Evolutionary conservation across 768 basidiomycete species (phyloP).

Genomic region (Inosperma sp.): DNA sequence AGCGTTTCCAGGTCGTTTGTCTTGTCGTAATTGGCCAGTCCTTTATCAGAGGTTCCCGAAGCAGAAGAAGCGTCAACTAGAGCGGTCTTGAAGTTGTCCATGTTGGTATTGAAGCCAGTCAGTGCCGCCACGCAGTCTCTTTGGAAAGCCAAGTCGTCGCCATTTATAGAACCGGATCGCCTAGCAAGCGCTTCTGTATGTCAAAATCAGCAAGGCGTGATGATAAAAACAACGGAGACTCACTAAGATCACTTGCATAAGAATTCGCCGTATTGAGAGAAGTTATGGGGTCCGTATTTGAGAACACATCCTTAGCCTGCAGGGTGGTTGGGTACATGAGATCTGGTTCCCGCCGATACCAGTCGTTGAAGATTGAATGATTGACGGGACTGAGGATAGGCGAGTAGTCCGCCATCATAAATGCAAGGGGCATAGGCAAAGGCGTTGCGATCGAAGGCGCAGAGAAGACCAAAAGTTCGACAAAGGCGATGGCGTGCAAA

Average conservation of each 20-base stretch:
- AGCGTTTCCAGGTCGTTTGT: constrained; percentile 41
- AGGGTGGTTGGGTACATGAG: neutral
- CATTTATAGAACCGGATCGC: constrained; percentile 25
- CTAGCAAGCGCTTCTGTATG: constrained; percentile 31
- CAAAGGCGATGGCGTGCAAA: constrained; percentile 38
- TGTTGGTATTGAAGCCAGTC: constrained; percentile 31
- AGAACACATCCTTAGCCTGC: neutral
- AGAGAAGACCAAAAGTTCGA: constrained; percentile 29
- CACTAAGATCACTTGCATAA: constrained; percentile 29
- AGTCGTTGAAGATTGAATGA: constrained; percentile 13
- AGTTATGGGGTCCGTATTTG: neutral
- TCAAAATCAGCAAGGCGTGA: constrained; percentile 7
- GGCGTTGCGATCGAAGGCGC: constrained; percentile 34
- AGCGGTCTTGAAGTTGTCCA: constrained; percentile 30
- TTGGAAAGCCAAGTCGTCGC: constrained; percentile 33
- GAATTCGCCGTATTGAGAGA: constrained; percentile 8
- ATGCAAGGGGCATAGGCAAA: constrained; percentile 31
- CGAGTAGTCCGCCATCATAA: constrained; percentile 29
- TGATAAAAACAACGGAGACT: constrained; percentile 8
- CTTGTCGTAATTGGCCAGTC: constrained; percentile 47
- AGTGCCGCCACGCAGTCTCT: constrained; percentile 34
- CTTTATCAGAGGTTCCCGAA: constrained; percentile 35
- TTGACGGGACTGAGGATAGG: constrained; percentile 21
- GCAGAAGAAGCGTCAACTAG: constrained; percentile 28
- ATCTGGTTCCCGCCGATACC: constrained; percentile 1